These are phyloP conservation scores for Termitomyces sp. DNA, from an alignment of 768 basidiomycete genomes.

Conservation along the genomic window DNA sequence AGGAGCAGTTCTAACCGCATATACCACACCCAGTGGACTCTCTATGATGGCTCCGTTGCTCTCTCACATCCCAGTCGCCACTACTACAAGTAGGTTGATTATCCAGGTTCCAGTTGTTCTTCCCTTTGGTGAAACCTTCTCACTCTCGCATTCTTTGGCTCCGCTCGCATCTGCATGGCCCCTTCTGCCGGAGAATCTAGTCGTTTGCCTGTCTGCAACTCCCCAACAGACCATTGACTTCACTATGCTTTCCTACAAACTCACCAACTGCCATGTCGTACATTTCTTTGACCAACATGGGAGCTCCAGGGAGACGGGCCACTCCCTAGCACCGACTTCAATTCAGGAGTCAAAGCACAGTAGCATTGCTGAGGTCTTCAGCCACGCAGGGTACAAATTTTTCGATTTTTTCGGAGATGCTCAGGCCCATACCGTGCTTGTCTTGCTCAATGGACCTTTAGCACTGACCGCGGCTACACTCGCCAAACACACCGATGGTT, in stretches of 20 bases:
- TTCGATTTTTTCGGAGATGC: constrained; percentile 74
- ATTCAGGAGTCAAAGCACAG: constrained; percentile 21
- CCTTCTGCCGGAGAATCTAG: constrained; percentile 58
- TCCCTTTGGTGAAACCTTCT: constrained; percentile 56
- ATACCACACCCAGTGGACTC: constrained; percentile 80
- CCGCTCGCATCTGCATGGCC: constrained; percentile 54
- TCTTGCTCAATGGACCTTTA: constrained; percentile 71
- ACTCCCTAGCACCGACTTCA: constrained; percentile 36
- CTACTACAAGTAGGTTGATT: constrained; percentile 61
- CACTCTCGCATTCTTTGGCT: constrained; percentile 75
- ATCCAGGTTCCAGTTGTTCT: constrained; percentile 80
- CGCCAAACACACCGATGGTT: constrained; percentile 34
- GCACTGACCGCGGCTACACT: constrained; percentile 59
- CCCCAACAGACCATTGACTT: constrained; percentile 81
- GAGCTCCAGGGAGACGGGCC: constrained; percentile 70
- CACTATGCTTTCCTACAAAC: constrained; percentile 67
- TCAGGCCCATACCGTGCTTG: constrained; percentile 58
- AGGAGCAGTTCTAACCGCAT: constrained; percentile 65
- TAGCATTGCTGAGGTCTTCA: constrained; percentile 44
- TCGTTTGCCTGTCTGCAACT: constrained; percentile 78
- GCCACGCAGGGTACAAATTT: constrained; percentile 56
- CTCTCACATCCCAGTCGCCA: constrained; percentile 60
- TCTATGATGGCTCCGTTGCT: constrained; percentile 80
- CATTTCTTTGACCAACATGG: constrained; percentile 90
- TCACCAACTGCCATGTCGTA: constrained; percentile 64